Evolutionary conservation across 805 yeast genomes (phyloP), one percentile per base, ranked within the genome.

Genomic region (Candida xyloterini): DNA sequence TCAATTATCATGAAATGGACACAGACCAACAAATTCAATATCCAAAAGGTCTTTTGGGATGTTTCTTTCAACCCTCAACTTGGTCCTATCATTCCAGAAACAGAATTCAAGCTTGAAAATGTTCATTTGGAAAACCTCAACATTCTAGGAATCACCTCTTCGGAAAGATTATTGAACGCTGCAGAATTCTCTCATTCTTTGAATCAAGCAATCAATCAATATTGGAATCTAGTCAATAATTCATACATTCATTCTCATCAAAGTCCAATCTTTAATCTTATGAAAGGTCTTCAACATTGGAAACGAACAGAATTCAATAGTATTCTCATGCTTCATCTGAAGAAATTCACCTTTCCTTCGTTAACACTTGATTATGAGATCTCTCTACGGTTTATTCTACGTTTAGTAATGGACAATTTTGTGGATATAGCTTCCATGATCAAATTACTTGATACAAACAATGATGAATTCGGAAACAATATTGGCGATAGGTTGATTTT

Each of bases 401-500:
- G 59, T 21, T 42, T 73, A 30, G 50, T 73, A 1, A 41, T 64
- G 10, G 62, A 67, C 37, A 69, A 64, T 14, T 57, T 72, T 28
- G 45, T 69, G 2, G 47, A 55, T 2, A 33, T 74, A 4, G 53
- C 62, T 11, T 46, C 60, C 1, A 48, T 70, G 1, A 55, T 66
- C 5, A 66, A 63, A 11, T 48, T 69, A 5, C 51, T 55, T 15
- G 43, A 38, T 16, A 24, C 30, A 23, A 32, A 27, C 3, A 47
- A 43, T 18, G 54, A 51, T 38, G 54, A 51, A 13, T 52, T 49
- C 35, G 40, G 47, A 5, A 40, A 35, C 11, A 40, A 26, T 16
- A 44, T 50, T 20, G 43, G 44, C 34, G 51, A 50, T 15, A 42
- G 35, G 7, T 31, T 61, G 18, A 22, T 51, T 4, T 54, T 49